These are phyloP conservation scores for carrot (Daucus carota) DNA, from an alignment of 129 eudicot genomes.

Conservation along the genomic window DNA sequence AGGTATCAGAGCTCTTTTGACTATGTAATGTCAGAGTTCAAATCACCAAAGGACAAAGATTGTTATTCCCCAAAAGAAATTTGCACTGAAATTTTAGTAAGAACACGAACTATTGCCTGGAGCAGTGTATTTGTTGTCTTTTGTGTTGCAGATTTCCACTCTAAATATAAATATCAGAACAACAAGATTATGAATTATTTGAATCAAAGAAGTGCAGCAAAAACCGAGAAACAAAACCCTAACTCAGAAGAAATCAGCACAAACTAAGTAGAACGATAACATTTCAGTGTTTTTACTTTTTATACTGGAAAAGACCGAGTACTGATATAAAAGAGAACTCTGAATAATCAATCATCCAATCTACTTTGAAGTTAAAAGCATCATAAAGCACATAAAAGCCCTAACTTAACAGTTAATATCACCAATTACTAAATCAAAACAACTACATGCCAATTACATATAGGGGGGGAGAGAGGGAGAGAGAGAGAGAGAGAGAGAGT, in stretches of 20 bases:
- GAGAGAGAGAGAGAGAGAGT: conserved; percentile 1
- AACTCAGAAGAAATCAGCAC: not conserved
- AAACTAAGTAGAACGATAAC: too few species aligned
- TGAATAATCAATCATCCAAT: not conserved
- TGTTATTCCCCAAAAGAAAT: not conserved
- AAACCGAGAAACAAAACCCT: not conserved
- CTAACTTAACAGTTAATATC: not conserved
- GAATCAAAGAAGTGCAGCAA: not conserved
- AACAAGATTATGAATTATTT: not conserved
- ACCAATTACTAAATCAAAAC: not conserved
- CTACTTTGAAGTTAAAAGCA: not conserved
- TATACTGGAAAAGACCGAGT: not conserved
- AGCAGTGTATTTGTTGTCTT: too few species aligned
- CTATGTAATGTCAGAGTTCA: too few species aligned
- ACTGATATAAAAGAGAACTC: not conserved
- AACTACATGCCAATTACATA: conserved; percentile 2
- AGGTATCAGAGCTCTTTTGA: not conserved
- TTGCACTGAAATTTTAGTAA: not conserved
- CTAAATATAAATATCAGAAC: not conserved
- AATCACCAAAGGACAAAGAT: too few species aligned
- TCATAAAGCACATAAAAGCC: not conserved
- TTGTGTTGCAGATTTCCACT: not conserved
- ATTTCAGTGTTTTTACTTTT: too few species aligned
- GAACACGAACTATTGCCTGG: not conserved
- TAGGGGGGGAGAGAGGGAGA: not conserved